Evolutionary conservation across 495 filamentous ascomycete genomes (phyloP).

Genomic region (Tuber indicum): DNA sequence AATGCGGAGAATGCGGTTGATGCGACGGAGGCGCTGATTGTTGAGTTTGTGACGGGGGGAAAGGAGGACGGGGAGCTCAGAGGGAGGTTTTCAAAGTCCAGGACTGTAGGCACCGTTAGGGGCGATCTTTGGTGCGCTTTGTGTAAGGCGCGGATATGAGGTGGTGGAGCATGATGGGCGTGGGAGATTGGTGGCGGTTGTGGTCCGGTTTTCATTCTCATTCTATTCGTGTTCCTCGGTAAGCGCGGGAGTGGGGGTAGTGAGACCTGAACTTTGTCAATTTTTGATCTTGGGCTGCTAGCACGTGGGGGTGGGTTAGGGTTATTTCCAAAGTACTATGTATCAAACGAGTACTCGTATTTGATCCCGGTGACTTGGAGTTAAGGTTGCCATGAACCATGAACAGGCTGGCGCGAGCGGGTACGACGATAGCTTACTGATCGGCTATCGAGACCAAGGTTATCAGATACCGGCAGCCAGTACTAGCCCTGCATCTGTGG

Average conservation of each 20-base stretch:
- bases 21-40: not conserved
- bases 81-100: slow-evolving; percentile 22
- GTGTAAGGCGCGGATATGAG: slow-evolving; percentile 28
- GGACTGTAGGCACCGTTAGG: slow-evolving; percentile 8
- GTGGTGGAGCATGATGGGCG: slow-evolving; percentile 25
- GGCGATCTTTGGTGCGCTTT: slow-evolving; percentile 33
- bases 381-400: too few species aligned
- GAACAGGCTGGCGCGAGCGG: too few species aligned
- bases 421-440: too few species aligned
- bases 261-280: not conserved
- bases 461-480: too few species aligned
- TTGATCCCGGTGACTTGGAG: not conserved
- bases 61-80: not conserved
- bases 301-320: not conserved
- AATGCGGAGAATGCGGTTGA: slow-evolving; percentile 25
- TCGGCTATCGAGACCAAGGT: too few species aligned
- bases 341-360: too few species aligned
- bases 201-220: not conserved
- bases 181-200: slow-evolving; percentile 26
- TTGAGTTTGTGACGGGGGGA: not conserved
- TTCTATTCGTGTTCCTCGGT: not conserved
- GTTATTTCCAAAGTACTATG: not conserved
- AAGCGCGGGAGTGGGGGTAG: not conserved
- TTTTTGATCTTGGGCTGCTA: too few species aligned
- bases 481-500: too few species aligned